Evolutionary conservation across 73 alveolate species (phyloP), one percentile per base, ranked within the genome.

Genomic region (Paramecium sexaurelia): DNA sequence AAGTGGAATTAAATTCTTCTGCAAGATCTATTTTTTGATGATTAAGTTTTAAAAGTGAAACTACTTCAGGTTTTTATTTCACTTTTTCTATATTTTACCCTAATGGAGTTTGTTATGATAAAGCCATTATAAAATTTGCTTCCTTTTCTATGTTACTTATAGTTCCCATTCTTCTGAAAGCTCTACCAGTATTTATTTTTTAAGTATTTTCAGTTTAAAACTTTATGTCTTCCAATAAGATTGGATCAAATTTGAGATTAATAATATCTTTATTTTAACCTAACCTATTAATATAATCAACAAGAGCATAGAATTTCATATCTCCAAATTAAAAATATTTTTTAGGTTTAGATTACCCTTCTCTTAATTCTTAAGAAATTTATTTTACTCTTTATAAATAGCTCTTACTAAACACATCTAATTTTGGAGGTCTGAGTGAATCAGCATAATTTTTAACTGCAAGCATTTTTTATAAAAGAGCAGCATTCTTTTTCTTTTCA

Each of bases 361-460:
- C 83, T 26, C 83, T 61, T 61, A 61, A 32, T 24, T 61, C 83
- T 61, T 26, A 61, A 29, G 83, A 29, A 10, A 61, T 61, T 61
- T 61, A 61, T 61, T 32, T 61, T 10, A 61, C 83, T 61, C 83
- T 61, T 32, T 61, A 29, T 26, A 61, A 61, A 27, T 61, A 61
- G 11, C 39, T 32, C 39, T 61, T 61, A 24, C 83, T 61, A 61
- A 61, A 61, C 5, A 61, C 83, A 61, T 61, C 83, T 29, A 61
- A 29, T 26, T 24, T 61, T 26, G 83, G 83, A 61, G 83, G 47
- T 61, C 83, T 26, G 7, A 61, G 43, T 2, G 83, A 61, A 24
- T 61, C 83, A 61, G 83, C 83, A 61, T 61, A 61, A 26, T 24
- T 61, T 61, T 61, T 61, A 32, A 61, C 83, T 61, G 83, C 83